phyloP scores from a whole-genome alignment of 2,329 filamentous ascomycete species.

The Penicillium palitans region DNA sequence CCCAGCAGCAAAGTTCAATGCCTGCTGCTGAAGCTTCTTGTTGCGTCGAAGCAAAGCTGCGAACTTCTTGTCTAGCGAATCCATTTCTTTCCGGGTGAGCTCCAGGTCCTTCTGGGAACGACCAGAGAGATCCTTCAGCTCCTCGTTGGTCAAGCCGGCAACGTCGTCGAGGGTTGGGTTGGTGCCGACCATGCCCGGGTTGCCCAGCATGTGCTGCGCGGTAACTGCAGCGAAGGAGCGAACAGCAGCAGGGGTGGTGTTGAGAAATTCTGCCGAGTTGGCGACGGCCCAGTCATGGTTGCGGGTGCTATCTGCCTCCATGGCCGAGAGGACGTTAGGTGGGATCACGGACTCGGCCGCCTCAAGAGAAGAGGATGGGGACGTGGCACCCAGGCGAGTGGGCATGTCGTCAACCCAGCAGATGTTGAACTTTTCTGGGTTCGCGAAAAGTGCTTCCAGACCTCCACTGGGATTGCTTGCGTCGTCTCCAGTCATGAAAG shows the following conservation, averaged over 20 bases:
- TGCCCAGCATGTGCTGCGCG: constrained; percentile 41
- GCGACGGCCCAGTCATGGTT: constrained; percentile 41
- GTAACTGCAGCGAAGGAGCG: constrained; percentile 39
- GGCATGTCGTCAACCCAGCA: constrained; percentile 45
- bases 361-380: constrained; percentile 25
- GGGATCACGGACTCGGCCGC: constrained; percentile 30
- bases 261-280: constrained; percentile 38
- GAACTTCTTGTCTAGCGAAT: constrained; percentile 47
- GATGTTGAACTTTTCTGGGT: constrained; percentile 48
- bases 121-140: constrained; percentile 41
- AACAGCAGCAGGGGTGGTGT: constrained; percentile 37
- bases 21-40: constrained; percentile 46
- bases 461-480: constrained; percentile 47
- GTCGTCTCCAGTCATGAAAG: constrained; percentile 43
- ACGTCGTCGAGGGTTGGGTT: constrained; percentile 43
- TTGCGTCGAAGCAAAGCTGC: constrained; percentile 44
- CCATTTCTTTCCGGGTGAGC: constrained; percentile 67
- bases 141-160: constrained; percentile 44
- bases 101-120: constrained; percentile 66
- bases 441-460: constrained; percentile 47
- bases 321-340: constrained; percentile 41
- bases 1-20: constrained; percentile 30
- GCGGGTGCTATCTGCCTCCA: constrained; percentile 42
- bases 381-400: constrained; percentile 28
- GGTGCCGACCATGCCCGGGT: constrained; percentile 33